phyloP scores from a whole-genome alignment of 768 basidiomycete genomes.

The Macrolepiota albuminosa region DNA sequence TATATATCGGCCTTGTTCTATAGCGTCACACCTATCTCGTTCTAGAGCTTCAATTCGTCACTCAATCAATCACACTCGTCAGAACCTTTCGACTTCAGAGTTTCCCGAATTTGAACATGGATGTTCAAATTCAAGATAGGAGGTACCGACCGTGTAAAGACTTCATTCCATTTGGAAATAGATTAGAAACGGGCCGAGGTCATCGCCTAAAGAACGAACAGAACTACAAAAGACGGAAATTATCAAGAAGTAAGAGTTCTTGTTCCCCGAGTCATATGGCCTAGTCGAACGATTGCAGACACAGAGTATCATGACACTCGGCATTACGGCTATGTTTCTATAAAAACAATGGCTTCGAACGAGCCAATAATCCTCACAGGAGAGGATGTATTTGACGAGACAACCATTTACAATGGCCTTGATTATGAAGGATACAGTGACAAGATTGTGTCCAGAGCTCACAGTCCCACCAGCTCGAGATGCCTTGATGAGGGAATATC shows the following conservation, averaged over 20 bases:
- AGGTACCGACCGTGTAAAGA: background rate
- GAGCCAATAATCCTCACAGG: background rate
- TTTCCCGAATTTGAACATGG: background rate
- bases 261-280: background rate
- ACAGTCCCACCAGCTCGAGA: background rate
- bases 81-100: background rate
- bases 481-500: background rate
- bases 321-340: background rate
- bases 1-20: background rate
- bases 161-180: background rate
- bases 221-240: background rate
- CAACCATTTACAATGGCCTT: background rate
- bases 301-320: background rate
- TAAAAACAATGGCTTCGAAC: background rate
- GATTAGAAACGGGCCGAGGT: background rate
- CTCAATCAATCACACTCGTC: background rate
- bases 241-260: background rate
- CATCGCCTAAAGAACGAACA: background rate
- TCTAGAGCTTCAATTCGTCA: background rate
- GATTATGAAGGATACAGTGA: background rate
- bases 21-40: background rate
- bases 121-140: background rate
- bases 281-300: background rate
- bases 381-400: background rate
- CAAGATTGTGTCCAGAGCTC: background rate